Base-by-base conservation (phyloP, 768 basidiomycete species). In the Trametes cingulata region DNA sequence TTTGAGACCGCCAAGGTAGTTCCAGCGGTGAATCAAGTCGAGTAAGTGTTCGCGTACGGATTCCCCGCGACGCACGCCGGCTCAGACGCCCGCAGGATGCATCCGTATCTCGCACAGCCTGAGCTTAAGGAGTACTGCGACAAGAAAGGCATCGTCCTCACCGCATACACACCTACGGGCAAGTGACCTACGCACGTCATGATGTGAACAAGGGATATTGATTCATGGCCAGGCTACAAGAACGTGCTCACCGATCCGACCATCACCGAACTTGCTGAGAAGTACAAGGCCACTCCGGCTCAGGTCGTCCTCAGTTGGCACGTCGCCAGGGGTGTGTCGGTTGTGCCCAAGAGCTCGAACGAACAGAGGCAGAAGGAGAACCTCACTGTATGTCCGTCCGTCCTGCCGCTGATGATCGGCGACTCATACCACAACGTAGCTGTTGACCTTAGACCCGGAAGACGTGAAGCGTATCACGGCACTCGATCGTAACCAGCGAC, bases 251-350 rank as follows among this genome's bases (percentile, higher is more conserved):
- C 68, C 19, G 79, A 86, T 64, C 80, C 80, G 0, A 62, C 75
- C 8, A 78, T 84, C 39, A 63, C 72, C 22, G 69, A 73, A 43
- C 68, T 85, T 6, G 82, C 83, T 8, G 62, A 72, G 57, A 84
- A 83, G 60, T 78, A 84, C 67, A 74, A 73, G 4, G 80, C 73
- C 3, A 70, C 76, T 0, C 72, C 81, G 1, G 79, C 75, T 5
- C 82, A 84, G 67, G 70, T 85, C 36, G 76, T 78, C 25, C 69
- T 85, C 8, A 77, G 79, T 0, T 85, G 83, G 83, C 79, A 82
- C 63, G 47, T 83, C 39, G 73, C 77, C 17, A 71, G 82, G 24
- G 77, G 78, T 0, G 76, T 75, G 6, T 68, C 75, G 19, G 74
- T 77, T 6, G 72, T 83, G 3, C 81, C 83, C 2, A 82, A 81